Conservation (phyloP, 208 protist genomes). For the Crithidia mellificae region DNA sequence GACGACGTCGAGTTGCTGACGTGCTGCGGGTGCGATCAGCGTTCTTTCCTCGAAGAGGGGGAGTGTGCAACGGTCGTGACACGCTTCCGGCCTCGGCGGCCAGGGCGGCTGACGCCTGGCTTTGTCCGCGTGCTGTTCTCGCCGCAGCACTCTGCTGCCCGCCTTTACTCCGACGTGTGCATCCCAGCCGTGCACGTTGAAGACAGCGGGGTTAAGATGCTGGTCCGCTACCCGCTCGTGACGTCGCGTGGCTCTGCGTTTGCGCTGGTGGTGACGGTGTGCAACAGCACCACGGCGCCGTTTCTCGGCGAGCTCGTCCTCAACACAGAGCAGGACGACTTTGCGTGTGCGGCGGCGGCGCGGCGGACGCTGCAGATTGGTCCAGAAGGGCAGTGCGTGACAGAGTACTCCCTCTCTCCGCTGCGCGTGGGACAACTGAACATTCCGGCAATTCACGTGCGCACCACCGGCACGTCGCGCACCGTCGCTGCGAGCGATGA, state of each 20-base stretch:
- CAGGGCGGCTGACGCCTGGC: conserved; percentile 41
- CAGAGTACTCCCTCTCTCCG: conserved; percentile 23
- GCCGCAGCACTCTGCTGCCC: conserved; percentile 24
- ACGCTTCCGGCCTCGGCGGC: conserved; percentile 31
- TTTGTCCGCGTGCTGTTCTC: conserved; percentile 60
- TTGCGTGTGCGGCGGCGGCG: conserved; percentile 38
- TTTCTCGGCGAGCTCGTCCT: conserved; percentile 49
- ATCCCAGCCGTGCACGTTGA: conserved; percentile 55
- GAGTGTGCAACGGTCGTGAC: conserved; percentile 55
- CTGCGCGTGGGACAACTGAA: conserved; percentile 29
- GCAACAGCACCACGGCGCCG: conserved; percentile 32
- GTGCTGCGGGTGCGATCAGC: conserved; percentile 33
- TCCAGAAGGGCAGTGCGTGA: conserved; percentile 12
- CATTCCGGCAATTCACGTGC: conserved; percentile 24
- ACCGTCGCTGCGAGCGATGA: conserved; percentile 27
- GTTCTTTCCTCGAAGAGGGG: conserved; percentile 52
- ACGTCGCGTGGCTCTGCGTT: conserved; percentile 34
- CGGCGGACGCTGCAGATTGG: conserved; percentile 45
- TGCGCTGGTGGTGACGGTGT: conserved; percentile 38
- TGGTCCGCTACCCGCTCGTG: conserved; percentile 41
- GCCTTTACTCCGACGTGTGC: conserved; percentile 50
- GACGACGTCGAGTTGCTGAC: conserved; percentile 41
- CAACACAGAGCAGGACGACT: conserved; percentile 30
- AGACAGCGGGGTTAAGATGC: conserved; percentile 32
- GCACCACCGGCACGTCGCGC: conserved; percentile 13